Evolutionary conservation across 163 green algal genomes (phyloP).

Genomic region (Picocystis sp.): DNA sequence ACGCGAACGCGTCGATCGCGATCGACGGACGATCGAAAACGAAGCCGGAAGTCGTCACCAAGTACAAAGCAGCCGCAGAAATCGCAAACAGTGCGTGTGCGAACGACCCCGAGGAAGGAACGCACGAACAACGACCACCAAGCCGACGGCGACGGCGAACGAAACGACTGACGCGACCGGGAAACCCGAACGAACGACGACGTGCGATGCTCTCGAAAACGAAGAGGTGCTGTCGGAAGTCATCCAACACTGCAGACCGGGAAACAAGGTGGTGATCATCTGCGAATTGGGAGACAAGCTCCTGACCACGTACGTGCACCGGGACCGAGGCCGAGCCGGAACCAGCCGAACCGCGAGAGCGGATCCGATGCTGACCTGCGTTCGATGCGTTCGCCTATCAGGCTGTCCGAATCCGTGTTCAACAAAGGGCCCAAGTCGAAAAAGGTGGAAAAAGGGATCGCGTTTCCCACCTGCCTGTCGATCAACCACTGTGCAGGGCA

Average conservation of each 20-base stretch:
- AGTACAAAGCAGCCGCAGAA: conserved; percentile 96
- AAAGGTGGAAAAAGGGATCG: conserved; percentile 87
- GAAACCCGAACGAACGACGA: background rate
- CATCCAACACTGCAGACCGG: conserved; percentile 49
- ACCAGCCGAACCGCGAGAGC: background rate
- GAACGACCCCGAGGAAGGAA: background rate
- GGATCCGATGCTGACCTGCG: background rate
- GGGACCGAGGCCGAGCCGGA: conserved; percentile 1
- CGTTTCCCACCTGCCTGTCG: conserved; percentile 91
- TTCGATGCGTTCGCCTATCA: conserved; percentile 17
- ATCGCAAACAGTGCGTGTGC: conserved; percentile 80
- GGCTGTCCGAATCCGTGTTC: conserved; percentile 67
- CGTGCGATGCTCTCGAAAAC: background rate
- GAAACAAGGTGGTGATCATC: conserved; percentile 79
- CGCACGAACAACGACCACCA: background rate
- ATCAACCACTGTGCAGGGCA: conserved; percentile 76
- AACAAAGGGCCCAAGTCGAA: conserved; percentile 66
- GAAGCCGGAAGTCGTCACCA: conserved; percentile 89
- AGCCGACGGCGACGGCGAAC: background rate
- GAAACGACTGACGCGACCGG: conserved; percentile 4
- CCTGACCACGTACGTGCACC: conserved; percentile 46
- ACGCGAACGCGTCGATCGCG: no score
- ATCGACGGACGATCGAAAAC: background rate
- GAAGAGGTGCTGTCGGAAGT: conserved; percentile 69
- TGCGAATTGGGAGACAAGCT: conserved; percentile 62